Percentiles rank a stretch among this genome's conserved stretches.
These are phyloP conservation scores for Mycena capillaripes DNA, from an alignment of 768 basidiomycete genomes.

Conservation along the genomic window DNA sequence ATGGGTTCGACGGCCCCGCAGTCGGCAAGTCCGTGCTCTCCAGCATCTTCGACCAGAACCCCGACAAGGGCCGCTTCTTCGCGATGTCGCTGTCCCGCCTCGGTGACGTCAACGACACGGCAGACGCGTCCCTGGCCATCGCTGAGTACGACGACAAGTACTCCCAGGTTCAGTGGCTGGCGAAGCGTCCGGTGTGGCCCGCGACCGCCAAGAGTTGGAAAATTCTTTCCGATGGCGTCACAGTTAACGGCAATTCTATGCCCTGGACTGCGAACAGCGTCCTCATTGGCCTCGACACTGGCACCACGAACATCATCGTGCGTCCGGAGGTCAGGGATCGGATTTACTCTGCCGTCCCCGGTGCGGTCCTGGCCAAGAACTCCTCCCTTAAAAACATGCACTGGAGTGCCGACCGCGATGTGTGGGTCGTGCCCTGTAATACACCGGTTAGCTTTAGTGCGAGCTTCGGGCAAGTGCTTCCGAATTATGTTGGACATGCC, in stretches of 20 bases:
- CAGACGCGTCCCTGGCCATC: constrained; percentile 24
- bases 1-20: background rate
- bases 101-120: background rate
- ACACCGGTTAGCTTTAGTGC: constrained; percentile 5
- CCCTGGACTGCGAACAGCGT: background rate
- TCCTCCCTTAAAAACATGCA: background rate
- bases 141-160: constrained; percentile 20
- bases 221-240: constrained; percentile 4
- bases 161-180: background rate
- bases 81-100: constrained; percentile 22
- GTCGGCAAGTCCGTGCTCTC: constrained; percentile 25
- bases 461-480: constrained; percentile 3
- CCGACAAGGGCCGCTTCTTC: constrained; percentile 17
- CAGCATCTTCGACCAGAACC: constrained; percentile 26
- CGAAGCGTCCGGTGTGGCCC: constrained; percentile 5
- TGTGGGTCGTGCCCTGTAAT: constrained; percentile 29
- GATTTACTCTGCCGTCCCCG: constrained; percentile 27
- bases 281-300: constrained; percentile 17
- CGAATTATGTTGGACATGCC: background rate
- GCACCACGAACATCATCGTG: constrained; percentile 15
- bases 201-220: background rate
- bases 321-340: background rate
- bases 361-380: constrained; percentile 24
- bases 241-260: constrained; percentile 1
- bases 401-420: constrained; percentile 11